Base-by-base conservation (phyloP, 306 rosid genomes). In the Hippophae rhamnoides region DNA sequence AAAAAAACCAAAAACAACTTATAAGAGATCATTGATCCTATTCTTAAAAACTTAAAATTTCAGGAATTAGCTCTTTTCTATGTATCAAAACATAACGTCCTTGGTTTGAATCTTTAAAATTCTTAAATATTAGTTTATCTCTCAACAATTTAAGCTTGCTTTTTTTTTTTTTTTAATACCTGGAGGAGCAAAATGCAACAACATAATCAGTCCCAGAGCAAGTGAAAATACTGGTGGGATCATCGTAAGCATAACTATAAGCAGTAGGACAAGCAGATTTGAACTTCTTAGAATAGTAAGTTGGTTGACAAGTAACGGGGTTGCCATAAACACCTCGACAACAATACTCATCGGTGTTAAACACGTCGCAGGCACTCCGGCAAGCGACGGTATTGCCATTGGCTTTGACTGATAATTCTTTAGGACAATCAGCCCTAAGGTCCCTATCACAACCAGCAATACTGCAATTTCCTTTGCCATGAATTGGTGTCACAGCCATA, bases 201-300 rank as follows among this genome's bases (percentile, higher is more conserved):
- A 75, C 74, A 56, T 92, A 92, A 56, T 92, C 96, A 0, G 95
- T 68, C 7, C 84, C 87, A 0, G 87, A 10, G 72, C 98, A 92
- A 2, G 96, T 79, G 70, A 83, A 87, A 14, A 87, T 83, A 27
- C 95, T 85, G 5, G 84, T 60, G 0, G 89, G 98, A 65, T 85
- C 98, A 76, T 87, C 98, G 11, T 92, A 92, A 0, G 98, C 98
- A 44, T 92, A 92, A 56, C 96, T 92, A 57, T 87, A 92, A 0
- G 96, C 78, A 11, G 83, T 73, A 5, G 98, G 98, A 54, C 98
- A 90, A 0, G 90, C 92, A 2, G 64, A 65, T 82, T 92, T 92
- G 63, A 92, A 92, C 76, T 71, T 75, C 64, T 85, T 78, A 13
- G 98, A 92, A 56, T 87, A 92, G 73, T 47, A 85, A 1, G 98